Evolutionary conservation across 2,329 filamentous ascomycete genomes (phyloP), one percentile per base, ranked within the genome.

Genomic region (Apiospora phragmitis): DNA sequence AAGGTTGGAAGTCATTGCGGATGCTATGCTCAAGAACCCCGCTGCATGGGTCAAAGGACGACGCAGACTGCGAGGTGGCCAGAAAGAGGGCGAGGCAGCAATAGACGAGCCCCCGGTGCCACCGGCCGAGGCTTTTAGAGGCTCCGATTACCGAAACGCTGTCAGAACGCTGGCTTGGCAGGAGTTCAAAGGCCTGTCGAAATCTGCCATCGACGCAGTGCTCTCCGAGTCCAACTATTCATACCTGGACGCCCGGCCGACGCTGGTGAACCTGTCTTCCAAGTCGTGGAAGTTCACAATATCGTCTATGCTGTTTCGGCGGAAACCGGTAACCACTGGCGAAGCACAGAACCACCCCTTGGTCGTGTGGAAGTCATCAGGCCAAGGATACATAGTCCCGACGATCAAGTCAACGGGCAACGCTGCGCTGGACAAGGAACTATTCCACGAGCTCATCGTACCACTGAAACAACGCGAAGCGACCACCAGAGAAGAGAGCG

Each of bases 161-260:
- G 92, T 92, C 9, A 89, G 89, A 77, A 81, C 83, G n/a, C 83
- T 93, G 32, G 87, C 93, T 32, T 91, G 90, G 80, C 88, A 90
- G 70, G 93, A 96, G 80, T 96, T 95, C 83, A 91, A 90, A 76
- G 91, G 90, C 26, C 83, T 95, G 55, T 90, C 92, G 16, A 88
- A 89, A 71, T 93, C 92, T 1, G 90, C 92, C 4, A 92, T 95
- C 80, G 90, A 91, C 77, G 93, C 91, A 11, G 93, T 96, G 9
- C 86, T 96, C 66, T 93, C 93, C 67, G 93, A 96, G 80, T 90
- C 88, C 77, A 96, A 96, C 81, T 91, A 93, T 80, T 92, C 91
- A 11, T 96, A 95, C 76, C 89, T 92, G 29, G 87, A 91, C 41
- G 91, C 92, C 16, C 87, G 93, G 45, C 88, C 88, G 21, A 93